A percentile compares a stretch with the other conserved stretches of the same genome.
Conservation (phyloP, 768 basidiomycete species). For the Tremella yokohamensis region DNA sequence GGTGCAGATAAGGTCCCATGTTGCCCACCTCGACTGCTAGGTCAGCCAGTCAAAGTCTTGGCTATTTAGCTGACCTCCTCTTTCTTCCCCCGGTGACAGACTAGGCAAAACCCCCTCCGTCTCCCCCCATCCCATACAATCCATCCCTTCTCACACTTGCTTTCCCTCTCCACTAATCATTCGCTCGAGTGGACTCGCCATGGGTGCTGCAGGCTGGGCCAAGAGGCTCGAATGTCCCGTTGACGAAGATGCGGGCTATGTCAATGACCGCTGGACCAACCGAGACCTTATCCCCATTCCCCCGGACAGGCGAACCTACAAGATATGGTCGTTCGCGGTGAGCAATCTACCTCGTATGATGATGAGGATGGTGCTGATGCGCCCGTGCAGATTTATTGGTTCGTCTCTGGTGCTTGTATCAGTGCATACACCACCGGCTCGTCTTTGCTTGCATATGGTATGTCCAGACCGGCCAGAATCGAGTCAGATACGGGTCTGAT, state of each 20-base stretch:
- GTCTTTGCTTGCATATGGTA: conserved; percentile 26
- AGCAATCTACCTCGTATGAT: too few species aligned
- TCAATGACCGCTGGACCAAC: conserved; percentile 22
- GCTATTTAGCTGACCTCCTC: too few species aligned
- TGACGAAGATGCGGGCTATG: conserved; percentile 23
- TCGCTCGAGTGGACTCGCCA: conserved; percentile 1
- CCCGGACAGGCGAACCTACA: conserved; percentile 27
- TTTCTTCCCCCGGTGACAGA: background rate
- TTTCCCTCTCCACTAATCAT: background rate
- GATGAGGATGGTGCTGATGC: too few species aligned
- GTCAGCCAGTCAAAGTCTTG: too few species aligned
- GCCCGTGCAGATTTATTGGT: conserved; percentile 11
- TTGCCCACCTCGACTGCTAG: too few species aligned
- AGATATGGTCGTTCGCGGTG: conserved; percentile 5
- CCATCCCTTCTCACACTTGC: background rate
- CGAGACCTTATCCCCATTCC: conserved; percentile 38
- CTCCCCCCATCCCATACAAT: background rate
- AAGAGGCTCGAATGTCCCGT: conserved; percentile 21
- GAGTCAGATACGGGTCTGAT: background rate
- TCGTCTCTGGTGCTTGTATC: conserved; percentile 20
- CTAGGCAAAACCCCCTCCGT: conserved; percentile 3
- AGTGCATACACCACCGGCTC: conserved; percentile 29
- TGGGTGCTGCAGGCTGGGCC: conserved; percentile 5
- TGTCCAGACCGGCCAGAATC: background rate
- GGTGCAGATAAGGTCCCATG: too few species aligned